Conservation (phyloP, 2,329 filamentous ascomycete species). For the Nakataea oryzae region DNA sequence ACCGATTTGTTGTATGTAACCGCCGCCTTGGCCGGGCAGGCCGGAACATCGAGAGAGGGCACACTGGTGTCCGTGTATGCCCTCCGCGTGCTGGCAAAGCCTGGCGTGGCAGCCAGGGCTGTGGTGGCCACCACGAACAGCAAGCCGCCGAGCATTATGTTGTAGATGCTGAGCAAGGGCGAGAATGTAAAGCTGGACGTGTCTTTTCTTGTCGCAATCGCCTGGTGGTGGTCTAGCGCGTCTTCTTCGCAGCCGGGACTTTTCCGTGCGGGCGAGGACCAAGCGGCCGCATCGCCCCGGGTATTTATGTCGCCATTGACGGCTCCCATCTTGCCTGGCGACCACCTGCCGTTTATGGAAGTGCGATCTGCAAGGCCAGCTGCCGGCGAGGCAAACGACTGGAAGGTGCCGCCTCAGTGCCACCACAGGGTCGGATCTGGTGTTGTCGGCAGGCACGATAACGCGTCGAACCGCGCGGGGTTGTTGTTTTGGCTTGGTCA, state of each 20-base stretch:
- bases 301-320: background rate
- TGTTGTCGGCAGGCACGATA: background rate
- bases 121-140: background rate
- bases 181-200: background rate
- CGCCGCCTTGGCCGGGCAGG: conserved; percentile 24
- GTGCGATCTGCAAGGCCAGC: background rate
- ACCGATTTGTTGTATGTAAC: conserved; percentile 29
- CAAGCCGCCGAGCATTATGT: background rate
- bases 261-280: no score
- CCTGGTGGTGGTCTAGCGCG: no score
- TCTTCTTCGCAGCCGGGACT: background rate
- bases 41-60: conserved; percentile 22
- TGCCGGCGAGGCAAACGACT: no score
- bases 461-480: no score
- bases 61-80: background rate
- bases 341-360: background rate
- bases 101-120: background rate
- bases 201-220: no score
- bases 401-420: no score
- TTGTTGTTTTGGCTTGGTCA: background rate
- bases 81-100: background rate
- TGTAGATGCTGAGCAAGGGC: background rate
- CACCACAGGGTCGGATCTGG: no score
- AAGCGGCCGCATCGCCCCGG: background rate
- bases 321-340: background rate